A percentile compares a stretch with the other conserved stretches of the same genome.
Conservation (phyloP, 495 filamentous ascomycete species). For the Cladorrhinum samala region DNA sequence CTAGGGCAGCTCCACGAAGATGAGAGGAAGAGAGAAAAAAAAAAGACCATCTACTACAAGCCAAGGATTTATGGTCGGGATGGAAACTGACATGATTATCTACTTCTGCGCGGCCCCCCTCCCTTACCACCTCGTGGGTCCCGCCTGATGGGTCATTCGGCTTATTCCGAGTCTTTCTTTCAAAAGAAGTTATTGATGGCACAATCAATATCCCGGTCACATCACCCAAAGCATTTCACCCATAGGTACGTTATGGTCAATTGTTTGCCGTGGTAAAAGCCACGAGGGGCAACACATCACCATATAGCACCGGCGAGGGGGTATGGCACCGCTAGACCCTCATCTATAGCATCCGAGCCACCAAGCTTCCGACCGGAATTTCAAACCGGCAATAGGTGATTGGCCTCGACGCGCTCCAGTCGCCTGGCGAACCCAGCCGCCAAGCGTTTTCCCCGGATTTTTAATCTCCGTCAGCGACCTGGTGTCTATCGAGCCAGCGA, state of each 20-base stretch:
- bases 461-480: constrained; percentile 23
- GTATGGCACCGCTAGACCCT: constrained; percentile 3
- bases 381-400: neutral
- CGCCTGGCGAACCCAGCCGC: neutral
- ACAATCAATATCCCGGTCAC: constrained; percentile 15
- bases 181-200: neutral
- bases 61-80: neutral
- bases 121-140: neutral
- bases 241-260: too few species aligned
- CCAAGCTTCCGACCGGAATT: neutral
- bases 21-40: neutral
- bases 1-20: too few species aligned
- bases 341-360: constrained; percentile 7
- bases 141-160: neutral
- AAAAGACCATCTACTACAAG: neutral
- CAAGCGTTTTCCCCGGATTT: constrained; percentile 19
- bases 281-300: constrained; percentile 1
- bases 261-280: neutral
- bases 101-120: neutral
- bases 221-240: constrained; percentile 15
- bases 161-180: neutral
- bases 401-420: neutral
- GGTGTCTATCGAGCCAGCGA: constrained; percentile 5
- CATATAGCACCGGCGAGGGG: too few species aligned
- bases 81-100: neutral